A percentile compares a stretch with the other conserved stretches of the same genome.
Evolutionary conservation across 495 filamentous ascomycete species (phyloP).

Genomic region (Aspergillus egyptiacus): DNA sequence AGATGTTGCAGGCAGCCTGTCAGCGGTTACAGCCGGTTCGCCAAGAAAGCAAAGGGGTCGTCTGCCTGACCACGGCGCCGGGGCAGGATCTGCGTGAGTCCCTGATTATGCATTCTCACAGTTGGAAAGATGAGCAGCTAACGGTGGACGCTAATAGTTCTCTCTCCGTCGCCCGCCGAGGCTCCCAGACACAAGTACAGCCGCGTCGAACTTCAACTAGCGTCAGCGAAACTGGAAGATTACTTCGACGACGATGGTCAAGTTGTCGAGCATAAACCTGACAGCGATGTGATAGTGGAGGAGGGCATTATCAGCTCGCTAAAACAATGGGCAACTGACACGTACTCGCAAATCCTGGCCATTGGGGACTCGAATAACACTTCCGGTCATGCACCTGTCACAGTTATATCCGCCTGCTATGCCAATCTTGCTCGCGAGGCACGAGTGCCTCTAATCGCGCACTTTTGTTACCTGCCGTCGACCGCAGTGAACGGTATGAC

Average conservation of each 20-base stretch:
- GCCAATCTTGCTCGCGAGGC: conserved; percentile 30
- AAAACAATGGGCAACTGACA: conserved; percentile 34
- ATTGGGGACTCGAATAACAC: conserved; percentile 32
- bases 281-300: conserved; percentile 29
- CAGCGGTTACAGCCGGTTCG: conserved; percentile 24
- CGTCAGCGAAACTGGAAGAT: conserved; percentile 38
- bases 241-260: conserved; percentile 41
- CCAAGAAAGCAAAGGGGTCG: conserved; percentile 29
- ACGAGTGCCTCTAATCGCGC: conserved; percentile 37
- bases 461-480: conserved; percentile 36
- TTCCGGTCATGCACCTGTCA: conserved; percentile 26
- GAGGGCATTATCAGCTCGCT: conserved; percentile 30
- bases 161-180: conserved; percentile 28
- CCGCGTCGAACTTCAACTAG: conserved; percentile 37
- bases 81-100: conserved; percentile 35
- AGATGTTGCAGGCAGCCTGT: conserved; percentile 24
- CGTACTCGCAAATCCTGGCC: conserved; percentile 35
- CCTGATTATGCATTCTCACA: no score
- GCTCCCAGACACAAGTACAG: conserved; percentile 37
- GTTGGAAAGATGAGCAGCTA: no score
- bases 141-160: conserved; percentile 1
- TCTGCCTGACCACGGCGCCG: conserved; percentile 32
- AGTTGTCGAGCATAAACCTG: conserved; percentile 28
- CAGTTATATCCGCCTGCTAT: conserved; percentile 36
- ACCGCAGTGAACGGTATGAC: conserved; percentile 24